Conservation (phyloP, 345 rosid species). For the Aquilaria yunnanensis region DNA sequence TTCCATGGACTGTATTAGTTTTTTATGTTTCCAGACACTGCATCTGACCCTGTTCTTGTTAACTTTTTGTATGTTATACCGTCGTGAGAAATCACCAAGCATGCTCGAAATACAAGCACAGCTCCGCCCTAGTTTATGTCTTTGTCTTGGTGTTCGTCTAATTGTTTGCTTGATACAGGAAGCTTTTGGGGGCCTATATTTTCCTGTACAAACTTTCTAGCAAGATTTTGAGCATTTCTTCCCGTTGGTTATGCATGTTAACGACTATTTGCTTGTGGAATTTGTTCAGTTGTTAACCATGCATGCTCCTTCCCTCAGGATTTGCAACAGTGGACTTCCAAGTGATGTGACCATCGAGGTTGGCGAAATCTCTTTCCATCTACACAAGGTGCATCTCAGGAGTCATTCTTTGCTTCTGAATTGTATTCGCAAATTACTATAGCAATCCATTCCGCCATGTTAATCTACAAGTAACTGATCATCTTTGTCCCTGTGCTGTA, state of each 20-base stretch:
- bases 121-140: too few species aligned
- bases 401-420: not conserved
- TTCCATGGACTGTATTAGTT: too few species aligned
- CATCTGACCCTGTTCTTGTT: too few species aligned
- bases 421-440: not conserved
- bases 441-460: not conserved
- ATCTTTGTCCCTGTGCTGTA: constrained; percentile 12
- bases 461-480: not conserved
- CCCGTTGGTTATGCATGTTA: not conserved
- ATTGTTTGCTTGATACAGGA: not conserved
- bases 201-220: not conserved
- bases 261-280: not conserved
- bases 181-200: not conserved
- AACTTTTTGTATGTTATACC: too few species aligned
- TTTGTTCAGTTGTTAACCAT: not conserved
- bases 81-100: too few species aligned
- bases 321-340: constrained; percentile 61
- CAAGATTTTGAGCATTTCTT: too few species aligned
- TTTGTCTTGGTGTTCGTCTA: not conserved
- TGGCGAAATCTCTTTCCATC: constrained; percentile 62
- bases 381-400: constrained; percentile 54
- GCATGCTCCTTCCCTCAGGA: constrained; percentile 29
- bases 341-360: constrained; percentile 67
- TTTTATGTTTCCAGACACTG: too few species aligned
- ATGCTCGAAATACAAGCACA: too few species aligned